phyloP scores from a whole-genome alignment of 345 rosid species.

The Acer campestre region DNA sequence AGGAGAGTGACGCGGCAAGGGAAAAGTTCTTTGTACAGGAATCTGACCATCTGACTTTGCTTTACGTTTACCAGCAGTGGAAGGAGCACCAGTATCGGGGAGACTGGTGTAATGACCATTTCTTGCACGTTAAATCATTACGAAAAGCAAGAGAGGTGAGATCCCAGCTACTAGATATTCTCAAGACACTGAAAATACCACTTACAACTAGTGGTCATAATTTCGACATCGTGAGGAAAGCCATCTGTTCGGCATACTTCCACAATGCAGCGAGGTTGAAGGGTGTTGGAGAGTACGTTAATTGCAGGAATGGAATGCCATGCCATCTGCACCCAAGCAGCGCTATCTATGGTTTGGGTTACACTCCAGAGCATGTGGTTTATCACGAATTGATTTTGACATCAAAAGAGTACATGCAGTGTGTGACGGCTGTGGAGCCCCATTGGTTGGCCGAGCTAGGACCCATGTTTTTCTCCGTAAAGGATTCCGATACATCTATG shows the following conservation, averaged over 20 bases:
- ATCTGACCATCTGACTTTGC: slow-evolving; percentile 87
- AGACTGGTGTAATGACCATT: slow-evolving; percentile 93
- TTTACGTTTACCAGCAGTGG: slow-evolving; percentile 94
- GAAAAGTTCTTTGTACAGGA: slow-evolving; percentile 93
- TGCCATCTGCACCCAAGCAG: slow-evolving; percentile 97
- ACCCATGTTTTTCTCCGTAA: slow-evolving; percentile 95
- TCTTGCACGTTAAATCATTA: slow-evolving; percentile 82
- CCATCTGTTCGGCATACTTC: slow-evolving; percentile 94
- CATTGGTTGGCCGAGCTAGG: slow-evolving; percentile 96
- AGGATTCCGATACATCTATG: slow-evolving; percentile 88
- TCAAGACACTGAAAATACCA: slow-evolving; percentile 81
- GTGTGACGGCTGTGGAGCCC: slow-evolving; percentile 92
- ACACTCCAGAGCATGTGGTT: slow-evolving; percentile 84
- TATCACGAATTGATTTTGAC: slow-evolving; percentile 92
- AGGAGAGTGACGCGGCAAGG: slow-evolving; percentile 94
- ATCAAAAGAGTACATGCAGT: slow-evolving; percentile 95
- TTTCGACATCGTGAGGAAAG: slow-evolving; percentile 75
- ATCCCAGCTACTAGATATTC: slow-evolving; percentile 95
- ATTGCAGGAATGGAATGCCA: slow-evolving; percentile 86
- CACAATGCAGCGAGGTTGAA: slow-evolving; percentile 89
- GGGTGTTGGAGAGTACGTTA: slow-evolving; percentile 97
- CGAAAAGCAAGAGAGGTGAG: slow-evolving; percentile 92
- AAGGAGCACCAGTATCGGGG: slow-evolving; percentile 93
- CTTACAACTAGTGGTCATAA: slow-evolving; percentile 75
- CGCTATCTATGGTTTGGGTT: slow-evolving; percentile 85